Evolutionary conservation across 2,329 filamentous ascomycete genomes (phyloP).

Genomic region (Neopestalotiopsis rosae): DNA sequence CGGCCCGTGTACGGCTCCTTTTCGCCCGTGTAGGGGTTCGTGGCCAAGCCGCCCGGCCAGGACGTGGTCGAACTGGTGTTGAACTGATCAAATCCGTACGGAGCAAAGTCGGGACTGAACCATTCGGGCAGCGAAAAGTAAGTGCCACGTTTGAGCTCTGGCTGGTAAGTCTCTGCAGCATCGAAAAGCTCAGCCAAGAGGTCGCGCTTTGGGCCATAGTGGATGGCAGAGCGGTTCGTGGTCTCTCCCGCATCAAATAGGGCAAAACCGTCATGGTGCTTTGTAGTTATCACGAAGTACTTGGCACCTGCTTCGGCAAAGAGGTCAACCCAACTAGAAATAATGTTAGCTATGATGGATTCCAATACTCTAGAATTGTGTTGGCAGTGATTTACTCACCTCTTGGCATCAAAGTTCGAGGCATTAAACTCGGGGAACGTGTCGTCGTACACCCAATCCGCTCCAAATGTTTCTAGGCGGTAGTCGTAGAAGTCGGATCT

Average conservation of each 20-base stretch:
- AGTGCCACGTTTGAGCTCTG: conserved; percentile 43
- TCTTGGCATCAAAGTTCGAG: conserved; percentile 50
- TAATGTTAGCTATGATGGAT: conserved; percentile 23
- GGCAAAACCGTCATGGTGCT: conserved; percentile 49
- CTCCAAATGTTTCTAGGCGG: conserved; percentile 52
- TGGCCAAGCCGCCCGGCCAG: conserved; percentile 42
- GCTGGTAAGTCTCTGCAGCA: conserved; percentile 42
- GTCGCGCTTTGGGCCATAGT: conserved; percentile 44
- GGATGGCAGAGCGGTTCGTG: conserved; percentile 41
- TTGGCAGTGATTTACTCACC: conserved; percentile 44
- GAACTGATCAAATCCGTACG: conserved; percentile 43
- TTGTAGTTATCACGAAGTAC: conserved; percentile 48
- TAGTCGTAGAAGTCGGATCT: conserved; percentile 49
- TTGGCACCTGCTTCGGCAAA: conserved; percentile 35
- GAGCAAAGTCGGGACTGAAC: conserved; percentile 47
- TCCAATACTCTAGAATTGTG: conserved; percentile 2
- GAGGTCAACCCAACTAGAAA: conserved; percentile 34
- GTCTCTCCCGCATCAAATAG: conserved; percentile 42
- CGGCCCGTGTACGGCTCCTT: conserved; percentile 45
- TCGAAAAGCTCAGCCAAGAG: conserved; percentile 45
- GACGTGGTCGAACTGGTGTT: conserved; percentile 30
- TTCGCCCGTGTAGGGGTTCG: conserved; percentile 44
- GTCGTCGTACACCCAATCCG: conserved; percentile 56
- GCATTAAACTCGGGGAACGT: conserved; percentile 57
- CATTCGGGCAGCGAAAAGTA: conserved; percentile 52